Percentiles rank a stretch among this genome's conserved stretches.
Conservation (phyloP, 371 early-diverging fungal genomes). For the Rhizopus arrhizus region DNA sequence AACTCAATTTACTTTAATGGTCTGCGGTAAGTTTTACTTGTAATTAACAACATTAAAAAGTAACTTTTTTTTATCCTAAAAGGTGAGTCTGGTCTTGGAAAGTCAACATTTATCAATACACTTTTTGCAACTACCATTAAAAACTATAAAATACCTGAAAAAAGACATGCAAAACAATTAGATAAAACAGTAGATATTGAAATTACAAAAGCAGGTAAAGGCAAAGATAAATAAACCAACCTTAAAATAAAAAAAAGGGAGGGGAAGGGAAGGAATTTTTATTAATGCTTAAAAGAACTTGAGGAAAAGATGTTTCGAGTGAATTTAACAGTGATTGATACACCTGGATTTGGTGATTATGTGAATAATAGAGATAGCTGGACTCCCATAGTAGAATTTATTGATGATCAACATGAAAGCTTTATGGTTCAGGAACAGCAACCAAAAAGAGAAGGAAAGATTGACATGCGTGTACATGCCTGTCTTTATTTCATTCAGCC, state of each 20-base stretch:
- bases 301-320: constrained; percentile 96
- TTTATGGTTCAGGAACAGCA: constrained; percentile 79
- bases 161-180: constrained; percentile 59
- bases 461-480: constrained; percentile 83
- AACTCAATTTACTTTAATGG: constrained; percentile 92
- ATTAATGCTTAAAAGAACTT: constrained; percentile 63
- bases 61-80: neutral
- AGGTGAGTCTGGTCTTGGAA: constrained; percentile 70
- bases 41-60: neutral
- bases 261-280: no score
- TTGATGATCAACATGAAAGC: constrained; percentile 93
- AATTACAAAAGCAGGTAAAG: constrained; percentile 66
- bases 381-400: constrained; percentile 74
- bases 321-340: constrained; percentile 87
- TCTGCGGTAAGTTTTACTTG: constrained; percentile 75
- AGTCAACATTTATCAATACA: constrained; percentile 87
- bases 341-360: constrained; percentile 91
- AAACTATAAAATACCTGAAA: constrained; percentile 60
- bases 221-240: neutral
- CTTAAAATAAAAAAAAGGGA: neutral
- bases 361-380: constrained; percentile 71
- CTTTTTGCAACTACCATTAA: constrained; percentile 74
- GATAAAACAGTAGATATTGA: constrained; percentile 85
- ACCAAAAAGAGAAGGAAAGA: constrained; percentile 54
- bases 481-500: constrained; percentile 93